Conservation (phyloP, 768 basidiomycete species). For the Leccinum olivaceopallidum region DNA sequence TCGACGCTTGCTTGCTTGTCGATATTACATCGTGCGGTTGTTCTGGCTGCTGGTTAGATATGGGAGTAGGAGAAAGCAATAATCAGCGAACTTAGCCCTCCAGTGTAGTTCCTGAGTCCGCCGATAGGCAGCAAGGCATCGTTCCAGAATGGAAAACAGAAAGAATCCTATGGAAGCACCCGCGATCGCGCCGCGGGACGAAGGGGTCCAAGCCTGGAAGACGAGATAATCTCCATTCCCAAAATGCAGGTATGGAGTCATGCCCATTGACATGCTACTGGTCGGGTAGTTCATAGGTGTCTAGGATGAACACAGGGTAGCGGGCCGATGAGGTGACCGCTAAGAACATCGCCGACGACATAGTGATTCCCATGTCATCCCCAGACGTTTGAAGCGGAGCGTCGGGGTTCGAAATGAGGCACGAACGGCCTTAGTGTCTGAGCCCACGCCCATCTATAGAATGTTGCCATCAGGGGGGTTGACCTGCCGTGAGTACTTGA, state of each 20-base stretch:
- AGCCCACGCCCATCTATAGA: too few species aligned
- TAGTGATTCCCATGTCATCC: neutral
- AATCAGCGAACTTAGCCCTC: constrained; percentile 49
- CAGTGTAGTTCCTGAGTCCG: constrained; percentile 56
- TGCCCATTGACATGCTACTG: constrained; percentile 33
- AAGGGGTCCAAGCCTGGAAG: constrained; percentile 70
- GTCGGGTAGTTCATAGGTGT: constrained; percentile 9
- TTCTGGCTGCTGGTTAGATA: constrained; percentile 14
- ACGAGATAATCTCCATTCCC: constrained; percentile 60
- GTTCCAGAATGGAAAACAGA: constrained; percentile 66
- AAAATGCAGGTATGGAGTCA: constrained; percentile 75
- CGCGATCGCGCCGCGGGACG: constrained; percentile 65
- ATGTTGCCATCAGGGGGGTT: too few species aligned
- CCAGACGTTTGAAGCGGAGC: neutral
- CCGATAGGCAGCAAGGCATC: constrained; percentile 63
- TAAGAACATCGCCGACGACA: neutral
- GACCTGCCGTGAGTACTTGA: neutral
- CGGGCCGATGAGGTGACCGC: neutral
- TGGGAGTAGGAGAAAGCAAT: neutral
- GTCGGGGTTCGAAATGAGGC: neutral
- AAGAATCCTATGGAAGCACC: constrained; percentile 76
- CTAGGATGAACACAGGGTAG: neutral
- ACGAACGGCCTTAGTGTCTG: too few species aligned
- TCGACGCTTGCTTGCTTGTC: constrained; percentile 3
- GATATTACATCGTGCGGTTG: neutral